Base-by-base conservation (phyloP, 148 eudicot species). In the Agrostemma githago region DNA sequence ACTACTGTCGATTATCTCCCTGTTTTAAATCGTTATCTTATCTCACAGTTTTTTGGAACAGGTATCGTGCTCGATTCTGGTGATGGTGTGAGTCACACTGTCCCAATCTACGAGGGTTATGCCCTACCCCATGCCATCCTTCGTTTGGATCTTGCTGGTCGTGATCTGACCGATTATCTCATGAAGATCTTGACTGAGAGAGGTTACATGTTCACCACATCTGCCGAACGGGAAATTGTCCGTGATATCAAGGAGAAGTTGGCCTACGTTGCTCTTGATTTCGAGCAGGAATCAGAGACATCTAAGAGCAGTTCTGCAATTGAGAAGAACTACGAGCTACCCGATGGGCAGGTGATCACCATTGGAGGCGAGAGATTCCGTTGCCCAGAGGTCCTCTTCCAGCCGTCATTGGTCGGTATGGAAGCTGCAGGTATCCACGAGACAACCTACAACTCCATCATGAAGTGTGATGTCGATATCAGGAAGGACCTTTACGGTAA, bases 131-230 rank as follows among this genome's bases (percentile, higher is more conserved):
- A 26, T 26, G 34, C 34, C 34, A 26, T 26, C 34, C 34, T 26
- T 26, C 34, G 34, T 26, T 26, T 26, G 34, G 34, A 26, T 26
- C 34, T 26, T 26, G 34, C 34, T 26, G 34, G 34, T 26, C 34
- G 34, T 26, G 34, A 79, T 79, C 78, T 79, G 21, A 79, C 82
- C 6, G 82, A 79, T 40, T 66, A 74, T 56, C 81, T 79, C 70
- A 79, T 79, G 82, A 79, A 79, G 61, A 74, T 79, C 59, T 72
- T 74, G 9, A 70, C 74, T 0, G 78, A 79, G 44, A 79, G 82
- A 79, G 82, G 82, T 5, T 79, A 79, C 71, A 80, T 75, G 56
- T 51, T 51, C 56, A 51, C 56, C 56, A 51, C 56, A 11, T 51
- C 56, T 51, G 56, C 56, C 16, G 56, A 51, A 51, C 56, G 56